Evolutionary conservation across 1,139 yeast species (phyloP).

Genomic region (Diutina siamensis): DNA sequence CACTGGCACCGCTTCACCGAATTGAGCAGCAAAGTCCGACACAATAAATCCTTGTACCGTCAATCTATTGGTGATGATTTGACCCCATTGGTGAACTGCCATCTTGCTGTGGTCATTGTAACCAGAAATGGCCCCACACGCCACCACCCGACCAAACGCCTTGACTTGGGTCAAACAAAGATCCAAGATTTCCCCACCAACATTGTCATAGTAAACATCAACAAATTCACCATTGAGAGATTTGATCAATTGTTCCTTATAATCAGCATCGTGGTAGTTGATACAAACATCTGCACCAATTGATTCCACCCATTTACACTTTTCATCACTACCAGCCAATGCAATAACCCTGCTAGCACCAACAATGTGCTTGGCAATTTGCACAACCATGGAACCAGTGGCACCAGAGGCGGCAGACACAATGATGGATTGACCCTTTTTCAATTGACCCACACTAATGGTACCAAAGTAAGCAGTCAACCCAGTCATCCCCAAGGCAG

Average conservation of each 20-base stretch:
- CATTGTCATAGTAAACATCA: constrained; percentile 46
- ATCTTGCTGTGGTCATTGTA: constrained; percentile 33
- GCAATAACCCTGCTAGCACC: constrained; percentile 51
- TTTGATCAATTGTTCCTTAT: constrained; percentile 27
- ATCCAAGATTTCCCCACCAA: constrained; percentile 52
- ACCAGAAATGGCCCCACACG: constrained; percentile 54
- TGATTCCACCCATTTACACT: constrained; percentile 41
- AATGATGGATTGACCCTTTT: constrained; percentile 26
- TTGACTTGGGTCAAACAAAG: constrained; percentile 30
- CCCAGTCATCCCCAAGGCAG: constrained; percentile 45
- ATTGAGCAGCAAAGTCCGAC: constrained; percentile 21
- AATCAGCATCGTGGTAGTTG: constrained; percentile 41
- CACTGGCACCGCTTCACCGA: constrained; percentile 23
- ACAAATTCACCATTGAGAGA: constrained; percentile 29
- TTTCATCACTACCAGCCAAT: constrained; percentile 50
- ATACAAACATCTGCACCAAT: constrained; percentile 44
- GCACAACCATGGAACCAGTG: constrained; percentile 53
- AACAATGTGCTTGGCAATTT: constrained; percentile 42
- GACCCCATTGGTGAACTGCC: constrained; percentile 26
- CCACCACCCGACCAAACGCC: constrained; percentile 34
- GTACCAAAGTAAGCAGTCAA: constrained; percentile 55
- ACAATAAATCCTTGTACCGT: constrained; percentile 39
- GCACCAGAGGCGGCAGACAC: constrained; percentile 67
- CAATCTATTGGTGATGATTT: constrained; percentile 36
- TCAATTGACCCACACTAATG: constrained; percentile 29